Conservation (phyloP, 768 basidiomycete genomes). For the Auricularia cornea region DNA sequence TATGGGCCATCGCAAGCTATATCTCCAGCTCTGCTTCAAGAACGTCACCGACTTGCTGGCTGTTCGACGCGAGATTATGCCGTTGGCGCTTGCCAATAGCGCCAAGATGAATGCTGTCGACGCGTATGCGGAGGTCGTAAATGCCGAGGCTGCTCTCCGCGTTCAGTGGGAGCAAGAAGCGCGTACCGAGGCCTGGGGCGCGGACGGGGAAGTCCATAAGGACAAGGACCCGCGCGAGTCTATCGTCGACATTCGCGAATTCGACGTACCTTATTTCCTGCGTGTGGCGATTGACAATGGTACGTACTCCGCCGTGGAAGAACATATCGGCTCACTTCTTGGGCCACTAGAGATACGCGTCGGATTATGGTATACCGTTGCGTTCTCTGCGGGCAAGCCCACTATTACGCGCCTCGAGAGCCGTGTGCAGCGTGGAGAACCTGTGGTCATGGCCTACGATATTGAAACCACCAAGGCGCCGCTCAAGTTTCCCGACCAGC, state of each 20-base stretch:
- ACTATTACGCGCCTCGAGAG: constrained; percentile 62
- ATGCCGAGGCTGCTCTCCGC: constrained; percentile 46
- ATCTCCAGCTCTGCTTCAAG: constrained; percentile 81
- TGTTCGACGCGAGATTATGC: constrained; percentile 81
- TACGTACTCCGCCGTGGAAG: no score
- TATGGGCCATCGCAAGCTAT: constrained; percentile 85
- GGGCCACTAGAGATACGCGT: constrained; percentile 76
- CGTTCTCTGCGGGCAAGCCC: constrained; percentile 75
- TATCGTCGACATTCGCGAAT: constrained; percentile 92
- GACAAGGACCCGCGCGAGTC: constrained; percentile 84
- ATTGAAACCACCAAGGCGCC: constrained; percentile 99
- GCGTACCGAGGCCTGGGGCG: constrained; percentile 45
- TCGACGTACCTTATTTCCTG: constrained; percentile 94
- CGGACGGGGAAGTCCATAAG: constrained; percentile 25
- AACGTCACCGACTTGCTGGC: constrained; percentile 88
- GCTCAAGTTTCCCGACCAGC: constrained; percentile 96
- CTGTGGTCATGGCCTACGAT: constrained; percentile 98
- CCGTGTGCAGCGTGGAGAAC: constrained; percentile 95
- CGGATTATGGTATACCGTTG: constrained; percentile 93
- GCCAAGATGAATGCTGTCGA: constrained; percentile 93
- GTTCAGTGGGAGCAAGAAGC: constrained; percentile 65
- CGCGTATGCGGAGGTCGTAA: constrained; percentile 94
- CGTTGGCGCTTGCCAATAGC: constrained; percentile 81
- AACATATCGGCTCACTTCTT: background rate
- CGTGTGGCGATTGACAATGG: constrained; percentile 98